phyloP scores from a whole-genome alignment of 1,284 basidiomycete species.

The Puccinia hordei region DNA sequence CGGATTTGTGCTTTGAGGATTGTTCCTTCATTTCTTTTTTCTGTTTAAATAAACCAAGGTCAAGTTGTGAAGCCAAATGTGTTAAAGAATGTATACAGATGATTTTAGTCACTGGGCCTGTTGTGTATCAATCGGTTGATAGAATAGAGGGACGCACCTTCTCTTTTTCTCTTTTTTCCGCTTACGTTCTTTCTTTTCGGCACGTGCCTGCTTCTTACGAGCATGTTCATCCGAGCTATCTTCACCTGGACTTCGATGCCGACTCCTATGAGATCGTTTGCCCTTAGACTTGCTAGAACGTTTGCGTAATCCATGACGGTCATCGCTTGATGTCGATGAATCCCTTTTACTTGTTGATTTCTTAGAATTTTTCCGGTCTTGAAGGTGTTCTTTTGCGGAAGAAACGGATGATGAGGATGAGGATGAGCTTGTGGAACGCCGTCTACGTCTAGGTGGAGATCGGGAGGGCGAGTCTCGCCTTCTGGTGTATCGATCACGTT shows the following conservation, averaged over 20 bases:
- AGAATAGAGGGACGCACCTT: background rate
- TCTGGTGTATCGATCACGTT: slow-evolving; percentile 11
- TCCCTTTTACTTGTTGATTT: slow-evolving; percentile 26
- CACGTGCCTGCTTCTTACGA: slow-evolving; percentile 29
- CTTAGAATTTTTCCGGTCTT: slow-evolving; percentile 17
- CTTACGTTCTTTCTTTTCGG: slow-evolving; percentile 37
- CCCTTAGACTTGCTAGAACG: slow-evolving; percentile 23
- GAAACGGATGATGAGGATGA: slow-evolving; percentile 3
- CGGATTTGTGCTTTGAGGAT: slow-evolving; percentile 64
- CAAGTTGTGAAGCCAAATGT: background rate
- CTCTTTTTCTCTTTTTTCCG: slow-evolving; percentile 28
- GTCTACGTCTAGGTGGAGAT: slow-evolving; percentile 15
- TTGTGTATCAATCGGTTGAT: background rate
- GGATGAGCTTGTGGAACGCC: slow-evolving; percentile 8
- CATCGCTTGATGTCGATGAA: background rate
- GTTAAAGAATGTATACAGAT: background rate
- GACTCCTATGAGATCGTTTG: slow-evolving; percentile 30
- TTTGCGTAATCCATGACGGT: background rate
- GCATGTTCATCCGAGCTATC: slow-evolving; percentile 18
- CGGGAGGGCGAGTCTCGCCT: slow-evolving; percentile 15
- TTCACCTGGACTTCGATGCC: slow-evolving; percentile 22
- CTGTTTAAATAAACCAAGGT: background rate
- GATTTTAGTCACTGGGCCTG: background rate
- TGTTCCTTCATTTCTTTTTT: slow-evolving; percentile 21
- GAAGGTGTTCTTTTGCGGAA: background rate